These are phyloP conservation scores for Emericellopsis atlantica DNA, from an alignment of 2,329 filamentous ascomycete species.

Conservation along the genomic window DNA sequence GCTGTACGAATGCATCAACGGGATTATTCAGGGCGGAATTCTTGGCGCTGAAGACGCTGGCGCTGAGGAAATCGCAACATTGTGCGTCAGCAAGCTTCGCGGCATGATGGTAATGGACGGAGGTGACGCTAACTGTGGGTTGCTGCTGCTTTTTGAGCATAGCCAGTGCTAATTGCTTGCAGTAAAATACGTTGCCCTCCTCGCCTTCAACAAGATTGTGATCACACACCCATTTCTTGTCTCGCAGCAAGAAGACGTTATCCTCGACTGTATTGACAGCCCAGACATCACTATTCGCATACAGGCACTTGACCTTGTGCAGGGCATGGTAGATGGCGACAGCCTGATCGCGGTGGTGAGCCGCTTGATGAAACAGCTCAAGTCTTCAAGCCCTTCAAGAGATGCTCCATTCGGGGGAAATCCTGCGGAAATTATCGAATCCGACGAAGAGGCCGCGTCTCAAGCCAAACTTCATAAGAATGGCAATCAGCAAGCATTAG, in stretches of 20 bases:
- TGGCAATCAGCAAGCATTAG: constrained; percentile 30
- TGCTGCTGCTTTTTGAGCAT: background rate
- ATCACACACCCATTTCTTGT: constrained; percentile 79
- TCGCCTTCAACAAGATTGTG: constrained; percentile 94
- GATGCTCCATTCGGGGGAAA: constrained; percentile 23
- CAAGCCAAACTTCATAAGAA: constrained; percentile 15
- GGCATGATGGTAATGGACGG: constrained; percentile 91
- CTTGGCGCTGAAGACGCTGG: constrained; percentile 69
- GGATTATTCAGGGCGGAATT: constrained; percentile 94
- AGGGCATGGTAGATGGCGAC: constrained; percentile 84
- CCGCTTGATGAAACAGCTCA: constrained; percentile 77
- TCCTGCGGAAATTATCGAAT: constrained; percentile 29
- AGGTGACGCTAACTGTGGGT: constrained; percentile 72
- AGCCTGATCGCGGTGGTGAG: constrained; percentile 77
- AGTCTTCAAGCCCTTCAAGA: constrained; percentile 42
- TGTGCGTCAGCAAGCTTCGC: constrained; percentile 86
- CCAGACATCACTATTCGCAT: constrained; percentile 91
- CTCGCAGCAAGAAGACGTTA: constrained; percentile 87
- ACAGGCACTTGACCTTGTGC: constrained; percentile 80
- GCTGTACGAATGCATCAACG: constrained; percentile 95
- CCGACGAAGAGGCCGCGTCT: constrained; percentile 34
- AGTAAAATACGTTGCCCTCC: constrained; percentile 95
- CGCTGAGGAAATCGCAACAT: constrained; percentile 78
- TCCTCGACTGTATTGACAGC: constrained; percentile 91
- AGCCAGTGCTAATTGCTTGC: constrained; percentile 5